phyloP scores from a whole-genome alignment of 352 stramenopile species.

The Phytopythium boreale region DNA sequence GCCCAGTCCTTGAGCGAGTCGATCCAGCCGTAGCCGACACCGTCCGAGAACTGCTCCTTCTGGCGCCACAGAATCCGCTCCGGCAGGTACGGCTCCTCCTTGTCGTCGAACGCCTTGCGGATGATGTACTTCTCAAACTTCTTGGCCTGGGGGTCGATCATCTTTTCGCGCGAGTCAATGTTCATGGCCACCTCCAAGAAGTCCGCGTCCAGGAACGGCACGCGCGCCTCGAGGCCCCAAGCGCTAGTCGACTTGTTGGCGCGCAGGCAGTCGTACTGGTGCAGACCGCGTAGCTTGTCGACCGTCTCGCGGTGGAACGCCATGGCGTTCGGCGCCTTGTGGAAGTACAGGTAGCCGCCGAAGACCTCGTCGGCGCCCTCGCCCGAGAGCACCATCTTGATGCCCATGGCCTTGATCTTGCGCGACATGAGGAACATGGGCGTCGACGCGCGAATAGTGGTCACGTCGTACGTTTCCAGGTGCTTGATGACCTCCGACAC shows the following conservation, averaged over 20 bases:
- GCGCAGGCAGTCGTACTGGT: constrained; percentile 98
- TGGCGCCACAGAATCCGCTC: constrained; percentile 98
- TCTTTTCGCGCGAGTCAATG: constrained; percentile 96
- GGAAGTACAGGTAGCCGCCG: constrained; percentile 99
- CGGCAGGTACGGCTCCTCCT: constrained; percentile 97
- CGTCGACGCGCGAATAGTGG: constrained; percentile 96
- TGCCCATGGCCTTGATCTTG: constrained; percentile 99
- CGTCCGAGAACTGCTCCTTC: constrained; percentile 99
- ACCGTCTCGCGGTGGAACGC: constrained; percentile 92
- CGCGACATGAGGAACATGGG: constrained; percentile 99
- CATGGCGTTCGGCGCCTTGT: constrained; percentile 95
- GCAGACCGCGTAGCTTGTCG: constrained; percentile 94
- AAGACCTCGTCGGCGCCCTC: constrained; percentile 99
- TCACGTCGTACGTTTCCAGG: constrained; percentile 98
- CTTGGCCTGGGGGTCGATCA: constrained; percentile 90
- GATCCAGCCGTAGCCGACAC: constrained; percentile 99
- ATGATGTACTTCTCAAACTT: constrained; percentile 99
- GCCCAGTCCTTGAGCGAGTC: constrained; percentile 96
- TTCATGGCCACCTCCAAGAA: constrained; percentile 99
- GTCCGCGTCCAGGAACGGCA: constrained; percentile 98
- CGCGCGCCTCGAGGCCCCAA: constrained; percentile 97
- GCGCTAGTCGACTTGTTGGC: constrained; percentile 99
- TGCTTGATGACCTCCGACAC: constrained; percentile 97
- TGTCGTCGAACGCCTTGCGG: constrained; percentile 97
- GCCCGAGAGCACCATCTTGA: constrained; percentile 99